phyloP scores from a whole-genome alignment of 768 basidiomycete species.

The Pleurotus eryngii region DNA sequence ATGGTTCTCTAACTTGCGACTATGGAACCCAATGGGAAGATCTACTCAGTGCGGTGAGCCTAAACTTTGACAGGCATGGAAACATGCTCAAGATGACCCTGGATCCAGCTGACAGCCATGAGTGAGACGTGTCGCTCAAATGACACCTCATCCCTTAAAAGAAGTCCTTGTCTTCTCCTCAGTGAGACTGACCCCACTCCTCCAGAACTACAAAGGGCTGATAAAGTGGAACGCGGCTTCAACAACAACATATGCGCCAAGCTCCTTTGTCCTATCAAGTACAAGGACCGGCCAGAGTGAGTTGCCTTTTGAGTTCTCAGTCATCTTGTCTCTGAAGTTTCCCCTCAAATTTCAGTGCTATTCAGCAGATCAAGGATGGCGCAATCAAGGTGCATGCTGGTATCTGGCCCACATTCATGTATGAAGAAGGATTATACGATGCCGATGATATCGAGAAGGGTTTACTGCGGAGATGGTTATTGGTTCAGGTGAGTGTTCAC shows the following conservation, averaged over 20 bases:
- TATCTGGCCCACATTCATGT: constrained; percentile 5
- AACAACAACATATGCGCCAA: neutral
- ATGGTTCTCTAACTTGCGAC: neutral
- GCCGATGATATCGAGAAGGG: constrained; percentile 1
- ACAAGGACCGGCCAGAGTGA: neutral
- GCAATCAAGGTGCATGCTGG: neutral
- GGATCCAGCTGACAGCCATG: neutral
- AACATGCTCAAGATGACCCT: neutral
- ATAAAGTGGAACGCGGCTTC: neutral
- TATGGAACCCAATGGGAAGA: neutral
- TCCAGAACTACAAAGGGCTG: neutral
- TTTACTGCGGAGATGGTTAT: constrained; percentile 1
- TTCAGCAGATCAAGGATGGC: neutral
- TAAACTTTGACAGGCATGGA: neutral
- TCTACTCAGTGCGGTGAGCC: neutral
- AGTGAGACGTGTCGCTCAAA: neutral
- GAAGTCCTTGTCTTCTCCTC: neutral
- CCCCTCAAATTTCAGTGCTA: neutral
- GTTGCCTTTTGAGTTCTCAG: too few relatives aligned
- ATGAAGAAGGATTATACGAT: constrained; percentile 4
- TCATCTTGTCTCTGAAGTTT: neutral
- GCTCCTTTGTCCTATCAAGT: neutral
- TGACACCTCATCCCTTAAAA: neutral
- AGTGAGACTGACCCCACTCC: neutral
- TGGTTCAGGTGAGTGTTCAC: neutral